Evolutionary conservation across 129 eudicot species (phyloP), one percentile per base, ranked within the genome.

Genomic region (Lactuca sativa): DNA sequence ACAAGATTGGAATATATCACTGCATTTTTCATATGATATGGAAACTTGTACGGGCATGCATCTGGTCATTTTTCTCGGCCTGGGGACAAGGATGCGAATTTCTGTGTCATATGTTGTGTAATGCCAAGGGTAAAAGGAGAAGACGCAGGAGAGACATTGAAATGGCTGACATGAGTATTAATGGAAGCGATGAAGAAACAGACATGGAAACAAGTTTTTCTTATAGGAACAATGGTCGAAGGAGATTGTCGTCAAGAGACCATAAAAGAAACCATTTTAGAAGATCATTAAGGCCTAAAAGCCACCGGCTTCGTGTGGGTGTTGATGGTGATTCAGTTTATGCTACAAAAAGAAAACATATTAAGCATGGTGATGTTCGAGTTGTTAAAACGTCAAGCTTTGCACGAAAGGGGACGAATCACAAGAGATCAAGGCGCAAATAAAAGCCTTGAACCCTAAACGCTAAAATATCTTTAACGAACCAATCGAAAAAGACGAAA

Each of bases 1-100:
- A 78, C 82, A 82, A 84, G 62, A 38, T 87, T 63, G 62, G 80
- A 54, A 36, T 87, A 52, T 87, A 62, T 67, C 90, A 84, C 65
- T 84, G 87, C 85, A 61, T 87, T 43, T 78, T 79, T 18, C 76
- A 44, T 51, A 64, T 53, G 4, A 9, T 66, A 9, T 79, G 77
- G 44, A 78, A 60, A 41, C 32, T 69, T 32, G 44, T 65, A 11
- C 67, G 82, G 78, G 75, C 76, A 6, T 79, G 83, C 51, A 79
- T 72, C 10, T 57, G 70, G 4, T 65, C 71, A 3, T 25, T 69
- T 56, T 84, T 87, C 82, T 54, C 61, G 1, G 59, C 56, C 5
- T 57, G 83, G 53, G 71, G 68, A 31, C 53, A 52, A 15, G 71
- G 82, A 13, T 87, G 87, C 73, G 4, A 61, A 16, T 71, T 52